These are phyloP conservation scores for Tolypocladium ovalisporum DNA, from an alignment of 2,329 filamentous ascomycete species.

Conservation along the genomic window DNA sequence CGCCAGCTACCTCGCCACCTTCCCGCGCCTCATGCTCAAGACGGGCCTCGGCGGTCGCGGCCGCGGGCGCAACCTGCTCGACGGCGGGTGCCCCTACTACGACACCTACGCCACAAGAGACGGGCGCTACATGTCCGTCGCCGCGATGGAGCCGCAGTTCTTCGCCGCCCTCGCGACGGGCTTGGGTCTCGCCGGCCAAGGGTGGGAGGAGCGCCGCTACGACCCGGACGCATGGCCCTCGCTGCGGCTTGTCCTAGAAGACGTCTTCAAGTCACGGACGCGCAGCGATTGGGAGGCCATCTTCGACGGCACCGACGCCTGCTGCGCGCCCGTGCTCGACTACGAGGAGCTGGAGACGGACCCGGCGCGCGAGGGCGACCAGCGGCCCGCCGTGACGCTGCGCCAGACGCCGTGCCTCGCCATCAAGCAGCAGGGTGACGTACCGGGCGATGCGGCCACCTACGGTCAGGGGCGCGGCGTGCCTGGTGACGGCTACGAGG, in stretches of 20 bases:
- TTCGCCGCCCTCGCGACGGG: slow-evolving; percentile 58
- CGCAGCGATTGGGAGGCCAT: slow-evolving; percentile 71
- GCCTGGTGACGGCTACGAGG: slow-evolving; percentile 56
- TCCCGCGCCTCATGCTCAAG: slow-evolving; percentile 59
- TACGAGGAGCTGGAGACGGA: slow-evolving; percentile 56
- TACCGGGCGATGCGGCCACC: slow-evolving; percentile 19
- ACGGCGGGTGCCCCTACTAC: slow-evolving; percentile 82
- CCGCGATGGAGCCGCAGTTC: slow-evolving; percentile 82
- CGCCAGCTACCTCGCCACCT: slow-evolving; percentile 64
- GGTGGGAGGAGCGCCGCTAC: slow-evolving; percentile 41
- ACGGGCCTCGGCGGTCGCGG: slow-evolving; percentile 49
- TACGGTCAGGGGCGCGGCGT: slow-evolving; percentile 56
- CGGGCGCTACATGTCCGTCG: slow-evolving; percentile 73
- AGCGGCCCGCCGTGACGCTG: slow-evolving; percentile 60
- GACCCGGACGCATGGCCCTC: slow-evolving; percentile 58
- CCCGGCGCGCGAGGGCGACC: slow-evolving; percentile 48
- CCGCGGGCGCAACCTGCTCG: slow-evolving; percentile 67
- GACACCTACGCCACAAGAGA: slow-evolving; percentile 80
- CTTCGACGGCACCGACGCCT: slow-evolving; percentile 88
- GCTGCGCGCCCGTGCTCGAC: slow-evolving; percentile 77
- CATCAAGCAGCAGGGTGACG: slow-evolving; percentile 34
- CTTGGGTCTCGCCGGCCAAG: slow-evolving; percentile 44
- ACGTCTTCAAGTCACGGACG: slow-evolving; percentile 57
- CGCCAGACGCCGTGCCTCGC: slow-evolving; percentile 58
- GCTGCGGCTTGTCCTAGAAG: slow-evolving; percentile 49